Evolutionary conservation across 75 land plant species (phyloP), one percentile per base, ranked within the genome.

Genomic region (Gnetum montanum): DNA sequence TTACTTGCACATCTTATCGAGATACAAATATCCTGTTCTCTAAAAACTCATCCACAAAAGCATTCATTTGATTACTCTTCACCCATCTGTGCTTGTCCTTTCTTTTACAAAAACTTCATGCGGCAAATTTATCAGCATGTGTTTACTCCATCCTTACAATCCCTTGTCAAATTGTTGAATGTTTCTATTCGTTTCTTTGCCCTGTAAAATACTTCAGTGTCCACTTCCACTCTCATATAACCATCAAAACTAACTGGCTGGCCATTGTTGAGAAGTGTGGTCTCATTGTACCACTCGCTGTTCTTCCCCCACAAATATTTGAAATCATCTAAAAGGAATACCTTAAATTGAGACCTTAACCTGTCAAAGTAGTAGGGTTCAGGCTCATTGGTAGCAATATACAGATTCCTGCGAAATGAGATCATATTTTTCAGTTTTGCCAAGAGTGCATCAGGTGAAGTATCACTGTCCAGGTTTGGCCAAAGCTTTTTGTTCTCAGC

Each of bases 111-210:
- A n/a, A n/a, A n/a, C n/a, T n/a, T 72, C 97, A n/a, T n/a, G n/a
- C n/a, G 7, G 13, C n/a, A n/a, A n/a, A n/a, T n/a, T n/a, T n/a
- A n/a, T 70, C 68, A 88, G 77, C 97, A 92, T 31, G 83, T 81
- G 38, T 78, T 78, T 19, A 87, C 48, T n/a, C 98, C 98, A 73
- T 93, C 89, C 75, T 93, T 93, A 60, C 98, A 93, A 69, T 93
- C 96, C 30, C 37, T 79, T 0, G 98, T 93, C 66, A 88, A 69
- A 57, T 89, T 80, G 51, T 76, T 61, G 70, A 93, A 93, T 1
- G 96, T 89, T 56, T 93, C 95, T 30, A 93, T 76, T 27, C 74
- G 60, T n/a, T 70, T 79, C 77, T 93, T 93, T 41, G 84, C 95
- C 51, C 84, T 84, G 41, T 78, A 84, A 46, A 82, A 60, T 6